phyloP scores from a whole-genome alignment of 1,284 basidiomycete genomes.

The Caloboletus firmus region DNA sequence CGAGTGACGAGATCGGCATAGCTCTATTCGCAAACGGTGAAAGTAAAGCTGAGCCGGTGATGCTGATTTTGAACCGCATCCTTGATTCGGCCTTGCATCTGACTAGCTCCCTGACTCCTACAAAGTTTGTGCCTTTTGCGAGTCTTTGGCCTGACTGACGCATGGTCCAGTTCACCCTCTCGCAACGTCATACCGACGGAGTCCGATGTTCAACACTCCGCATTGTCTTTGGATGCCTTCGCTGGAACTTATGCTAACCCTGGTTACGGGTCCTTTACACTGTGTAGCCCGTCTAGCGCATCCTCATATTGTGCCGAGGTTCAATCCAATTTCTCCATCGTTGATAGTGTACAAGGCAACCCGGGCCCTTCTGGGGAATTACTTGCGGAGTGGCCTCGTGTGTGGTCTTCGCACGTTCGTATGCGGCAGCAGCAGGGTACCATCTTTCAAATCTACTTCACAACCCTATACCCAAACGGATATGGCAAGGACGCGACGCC shows the following conservation, averaged over 20 bases:
- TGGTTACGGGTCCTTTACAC: conserved; percentile 38
- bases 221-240: conserved; percentile 20
- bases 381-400: conserved; percentile 28
- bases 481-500: conserved; percentile 32
- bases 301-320: conserved; percentile 32
- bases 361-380: conserved; percentile 13
- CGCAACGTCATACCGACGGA: neutral
- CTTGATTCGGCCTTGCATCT: conserved; percentile 20
- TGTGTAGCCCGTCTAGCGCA: conserved; percentile 33
- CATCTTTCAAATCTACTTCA: conserved; percentile 16
- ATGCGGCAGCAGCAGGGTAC: conserved; percentile 13
- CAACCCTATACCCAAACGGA: conserved; percentile 28
- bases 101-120: neutral
- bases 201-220: neutral
- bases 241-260: conserved; percentile 37
- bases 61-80: conserved; percentile 15
- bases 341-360: conserved; percentile 13
- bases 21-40: conserved; percentile 34
- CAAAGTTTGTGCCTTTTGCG: conserved; percentile 6
- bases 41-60: conserved; percentile 9
- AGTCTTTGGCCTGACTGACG: neutral
- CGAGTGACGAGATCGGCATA: conserved; percentile 32
- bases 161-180: neutral
- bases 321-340: conserved; percentile 29
- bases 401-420: conserved; percentile 34